Conservation (phyloP, 768 basidiomycete genomes). For the Lactarius psammicola region DNA sequence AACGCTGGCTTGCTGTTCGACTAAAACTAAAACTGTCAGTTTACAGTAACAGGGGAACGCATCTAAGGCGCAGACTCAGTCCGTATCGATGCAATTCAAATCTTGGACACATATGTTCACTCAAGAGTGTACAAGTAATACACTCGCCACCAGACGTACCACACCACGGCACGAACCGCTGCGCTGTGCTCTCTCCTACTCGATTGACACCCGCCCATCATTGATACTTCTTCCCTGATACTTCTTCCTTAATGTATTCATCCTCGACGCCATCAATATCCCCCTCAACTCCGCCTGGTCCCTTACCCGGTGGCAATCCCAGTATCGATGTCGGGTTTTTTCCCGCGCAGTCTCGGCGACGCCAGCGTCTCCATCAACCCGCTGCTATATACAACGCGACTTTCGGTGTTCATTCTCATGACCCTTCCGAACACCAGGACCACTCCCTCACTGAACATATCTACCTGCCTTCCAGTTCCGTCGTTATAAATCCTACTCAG, state of each 20-base stretch:
- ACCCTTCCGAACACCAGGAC: not conserved
- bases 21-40: not conserved
- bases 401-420: not conserved
- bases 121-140: not conserved
- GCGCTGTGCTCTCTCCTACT: not conserved
- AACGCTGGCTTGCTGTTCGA: not conserved
- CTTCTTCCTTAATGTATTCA: constrained; percentile 11
- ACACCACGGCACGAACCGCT: not conserved
- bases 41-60: not conserved
- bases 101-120: not conserved
- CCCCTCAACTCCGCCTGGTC: constrained; percentile 13
- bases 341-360: constrained; percentile 4
- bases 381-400: constrained; percentile 19
- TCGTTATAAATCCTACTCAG: constrained; percentile 4
- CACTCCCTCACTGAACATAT: constrained; percentile 6
- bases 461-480: constrained; percentile 2
- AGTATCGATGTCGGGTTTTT: not conserved
- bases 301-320: constrained; percentile 2
- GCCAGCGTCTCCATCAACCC: constrained; percentile 19
- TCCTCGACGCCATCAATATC: constrained; percentile 21
- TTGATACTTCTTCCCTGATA: constrained; percentile 1
- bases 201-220: not conserved
- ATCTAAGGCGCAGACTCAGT: constrained; percentile 4
- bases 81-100: constrained; percentile 1
- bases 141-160: not conserved